Percentiles rank a stretch among this genome's conserved stretches.
Evolutionary conservation across 2,329 filamentous ascomycete species (phyloP).

Genomic region (Beauveria asiatica): DNA sequence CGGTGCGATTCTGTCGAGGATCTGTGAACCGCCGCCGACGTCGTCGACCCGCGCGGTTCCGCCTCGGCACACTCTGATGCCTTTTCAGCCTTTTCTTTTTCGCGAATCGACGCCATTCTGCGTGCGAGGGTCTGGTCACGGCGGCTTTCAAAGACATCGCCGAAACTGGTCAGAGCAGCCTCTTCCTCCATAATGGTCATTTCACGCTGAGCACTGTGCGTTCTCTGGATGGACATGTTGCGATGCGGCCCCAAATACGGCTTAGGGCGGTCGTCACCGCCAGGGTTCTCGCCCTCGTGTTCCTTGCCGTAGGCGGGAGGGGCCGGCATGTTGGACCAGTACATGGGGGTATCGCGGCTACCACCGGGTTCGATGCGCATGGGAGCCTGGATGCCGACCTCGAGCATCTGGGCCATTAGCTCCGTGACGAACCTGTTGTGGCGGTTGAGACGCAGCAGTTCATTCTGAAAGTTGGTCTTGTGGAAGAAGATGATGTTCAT

Average conservation of each 20-base stretch:
- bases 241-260: constrained; percentile 10
- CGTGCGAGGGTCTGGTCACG: constrained; percentile 27
- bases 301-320: constrained; percentile 28
- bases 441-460: constrained; percentile 77
- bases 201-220: constrained; percentile 12
- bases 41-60: constrained; percentile 10
- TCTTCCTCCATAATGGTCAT: constrained; percentile 20
- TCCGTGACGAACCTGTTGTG: constrained; percentile 94
- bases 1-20: constrained; percentile 10
- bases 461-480: constrained; percentile 95
- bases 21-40: constrained; percentile 3
- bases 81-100: constrained; percentile 25
- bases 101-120: constrained; percentile 29
- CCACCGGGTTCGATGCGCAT: constrained; percentile 52
- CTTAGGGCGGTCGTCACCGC: constrained; percentile 10
- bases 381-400: constrained; percentile 78
- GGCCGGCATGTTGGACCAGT: constrained; percentile 30
- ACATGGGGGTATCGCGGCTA: constrained; percentile 60
- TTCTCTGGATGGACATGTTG: constrained; percentile 2
- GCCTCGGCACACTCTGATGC: constrained; percentile 6
- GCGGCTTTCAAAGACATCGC: constrained; percentile 38
- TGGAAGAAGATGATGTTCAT: constrained; percentile 96
- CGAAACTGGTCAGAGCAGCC: constrained; percentile 30
- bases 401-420: constrained; percentile 76
- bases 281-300: constrained; percentile 13